Conservation (phyloP, 768 basidiomycete species). For the Thelephora aurantiotincta region DNA sequence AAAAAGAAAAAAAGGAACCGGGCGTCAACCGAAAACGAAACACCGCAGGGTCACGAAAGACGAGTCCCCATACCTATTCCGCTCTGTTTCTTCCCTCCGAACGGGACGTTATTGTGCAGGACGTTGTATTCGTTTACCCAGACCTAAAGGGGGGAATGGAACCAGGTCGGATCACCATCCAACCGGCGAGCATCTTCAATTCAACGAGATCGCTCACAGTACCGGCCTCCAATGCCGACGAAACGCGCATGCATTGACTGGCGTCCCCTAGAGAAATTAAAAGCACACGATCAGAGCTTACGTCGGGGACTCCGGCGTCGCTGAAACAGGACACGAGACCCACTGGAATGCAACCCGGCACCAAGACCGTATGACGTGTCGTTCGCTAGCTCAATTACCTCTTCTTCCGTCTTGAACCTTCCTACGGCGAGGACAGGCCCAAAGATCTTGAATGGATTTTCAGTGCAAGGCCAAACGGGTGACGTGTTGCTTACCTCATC, state of each 20-base stretch:
- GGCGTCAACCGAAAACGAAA: not conserved
- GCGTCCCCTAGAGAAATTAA: constrained; percentile 44
- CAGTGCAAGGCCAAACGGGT: not conserved
- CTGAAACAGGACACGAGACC: constrained; percentile 13
- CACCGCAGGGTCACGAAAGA: not conserved
- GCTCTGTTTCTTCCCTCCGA: constrained; percentile 90
- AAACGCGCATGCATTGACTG: constrained; percentile 80
- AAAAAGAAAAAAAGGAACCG: constrained; percentile 2
- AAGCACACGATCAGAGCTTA: constrained; percentile 5
- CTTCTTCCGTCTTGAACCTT: constrained; percentile 76
- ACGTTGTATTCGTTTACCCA: constrained; percentile 90
- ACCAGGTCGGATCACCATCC: constrained; percentile 8
- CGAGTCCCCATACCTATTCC: constrained; percentile 49
- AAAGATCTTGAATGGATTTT: constrained; percentile 52
- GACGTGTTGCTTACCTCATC: constrained; percentile 39
- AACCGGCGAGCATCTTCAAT: not conserved
- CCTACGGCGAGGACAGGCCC: constrained; percentile 84
- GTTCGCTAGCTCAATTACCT: constrained; percentile 76
- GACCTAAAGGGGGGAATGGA: constrained; percentile 29
- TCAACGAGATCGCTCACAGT: constrained; percentile 37
- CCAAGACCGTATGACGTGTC: constrained; percentile 85
- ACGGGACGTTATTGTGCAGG: constrained; percentile 80
- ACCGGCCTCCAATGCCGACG: constrained; percentile 76
- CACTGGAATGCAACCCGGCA: constrained; percentile 82
- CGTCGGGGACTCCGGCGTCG: not conserved